Evolutionary conservation across 1,284 basidiomycete genomes (phyloP).

Genomic region (Ustilago bromivora): DNA sequence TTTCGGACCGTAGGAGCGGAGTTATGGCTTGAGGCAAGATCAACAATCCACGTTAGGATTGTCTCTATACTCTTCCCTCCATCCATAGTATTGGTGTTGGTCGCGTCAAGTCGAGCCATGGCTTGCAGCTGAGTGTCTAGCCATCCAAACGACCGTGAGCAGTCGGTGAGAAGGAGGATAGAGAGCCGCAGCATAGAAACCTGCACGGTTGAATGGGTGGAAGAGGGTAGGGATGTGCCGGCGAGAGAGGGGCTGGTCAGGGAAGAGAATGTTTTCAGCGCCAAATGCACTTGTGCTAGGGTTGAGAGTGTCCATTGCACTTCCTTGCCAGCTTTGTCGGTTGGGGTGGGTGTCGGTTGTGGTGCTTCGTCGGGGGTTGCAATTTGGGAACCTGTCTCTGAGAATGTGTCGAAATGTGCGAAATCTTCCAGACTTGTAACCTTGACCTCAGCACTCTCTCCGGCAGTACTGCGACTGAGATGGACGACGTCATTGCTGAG

Average conservation of each 20-base stretch:
- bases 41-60: slow-evolving; percentile 39
- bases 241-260: slow-evolving; percentile 32
- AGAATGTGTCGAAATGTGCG: background rate
- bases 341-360: background rate
- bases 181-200: slow-evolving; percentile 22
- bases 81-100: background rate
- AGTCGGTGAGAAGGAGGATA: slow-evolving; percentile 17
- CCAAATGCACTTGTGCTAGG: slow-evolving; percentile 39
- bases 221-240: slow-evolving; percentile 26
- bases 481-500: background rate
- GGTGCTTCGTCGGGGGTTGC: background rate
- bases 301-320: slow-evolving; percentile 37
- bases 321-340: slow-evolving; percentile 10
- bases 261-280: slow-evolving; percentile 34
- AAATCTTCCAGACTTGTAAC: slow-evolving; percentile 30
- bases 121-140: slow-evolving; percentile 29
- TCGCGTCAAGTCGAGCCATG: slow-evolving; percentile 19
- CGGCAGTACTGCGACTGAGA: background rate
- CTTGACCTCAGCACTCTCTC: background rate
- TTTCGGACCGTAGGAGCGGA: background rate
- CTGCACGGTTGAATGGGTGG: slow-evolving; percentile 14
- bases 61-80: slow-evolving; percentile 10
- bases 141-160: slow-evolving; percentile 34
- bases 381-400: background rate
- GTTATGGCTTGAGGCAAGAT: slow-evolving; percentile 27